Percentiles rank a stretch among this genome's conserved stretches.
Evolutionary conservation across 495 filamentous ascomycete genomes (phyloP).

Genomic region (Stereocaulon alpinum): DNA sequence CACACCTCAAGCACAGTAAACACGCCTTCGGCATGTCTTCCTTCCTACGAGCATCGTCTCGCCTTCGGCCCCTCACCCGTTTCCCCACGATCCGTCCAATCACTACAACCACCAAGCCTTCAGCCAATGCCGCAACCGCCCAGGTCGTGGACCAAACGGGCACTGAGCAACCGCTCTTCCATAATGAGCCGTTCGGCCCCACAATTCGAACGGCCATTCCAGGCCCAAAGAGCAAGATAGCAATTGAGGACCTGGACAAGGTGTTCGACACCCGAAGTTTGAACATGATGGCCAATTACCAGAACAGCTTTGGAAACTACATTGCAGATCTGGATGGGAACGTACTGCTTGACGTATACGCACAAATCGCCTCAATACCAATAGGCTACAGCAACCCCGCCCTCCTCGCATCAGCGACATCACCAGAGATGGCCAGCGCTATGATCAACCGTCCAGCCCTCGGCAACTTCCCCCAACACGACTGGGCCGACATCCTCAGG

Average conservation of each 20-base stretch:
- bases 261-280: slow-evolving; percentile 90
- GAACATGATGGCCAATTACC: slow-evolving; percentile 56
- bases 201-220: slow-evolving; percentile 69
- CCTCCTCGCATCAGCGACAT: slow-evolving; percentile 58
- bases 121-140: slow-evolving; percentile 23
- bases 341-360: slow-evolving; percentile 40
- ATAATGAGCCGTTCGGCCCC: slow-evolving; percentile 67
- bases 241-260: slow-evolving; percentile 62
- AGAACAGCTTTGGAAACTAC: slow-evolving; percentile 54
- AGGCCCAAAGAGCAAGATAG: slow-evolving; percentile 63
- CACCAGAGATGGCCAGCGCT: slow-evolving; percentile 68
- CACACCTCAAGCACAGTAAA: not conserved
- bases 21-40: slow-evolving; percentile 30
- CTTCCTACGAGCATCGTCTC: slow-evolving; percentile 34
- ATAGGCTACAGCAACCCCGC: slow-evolving; percentile 93
- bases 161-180: slow-evolving; percentile 46
- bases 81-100: slow-evolving; percentile 27
- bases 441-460: slow-evolving; percentile 91
- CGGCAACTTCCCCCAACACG: slow-evolving; percentile 87
- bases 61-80: slow-evolving; percentile 33
- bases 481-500: slow-evolving; percentile 79
- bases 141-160: slow-evolving; percentile 2
- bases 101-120: slow-evolving; percentile 33
- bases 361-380: slow-evolving; percentile 92
- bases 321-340: slow-evolving; percentile 88